Conservation (phyloP, 495 filamentous ascomycete genomes). For the Penicillium paradoxum region DNA sequence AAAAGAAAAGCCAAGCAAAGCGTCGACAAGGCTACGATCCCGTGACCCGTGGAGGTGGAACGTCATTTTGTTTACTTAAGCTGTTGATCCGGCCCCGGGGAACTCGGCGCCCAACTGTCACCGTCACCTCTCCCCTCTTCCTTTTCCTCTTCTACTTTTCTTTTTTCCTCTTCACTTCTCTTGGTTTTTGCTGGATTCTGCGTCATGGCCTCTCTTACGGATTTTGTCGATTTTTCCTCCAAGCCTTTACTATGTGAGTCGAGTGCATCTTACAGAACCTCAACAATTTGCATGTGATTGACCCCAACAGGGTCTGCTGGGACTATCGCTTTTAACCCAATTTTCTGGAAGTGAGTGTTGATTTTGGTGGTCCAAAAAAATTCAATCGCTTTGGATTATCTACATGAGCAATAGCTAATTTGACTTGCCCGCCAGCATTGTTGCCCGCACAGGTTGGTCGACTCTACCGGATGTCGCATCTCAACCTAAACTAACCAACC, state of each 20-base stretch:
- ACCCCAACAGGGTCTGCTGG: constrained; percentile 41
- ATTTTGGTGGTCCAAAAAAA: not conserved
- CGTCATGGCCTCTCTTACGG: constrained; percentile 34
- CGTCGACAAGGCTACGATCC: constrained; percentile 9
- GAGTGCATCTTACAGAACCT: constrained; percentile 5
- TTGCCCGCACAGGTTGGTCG: constrained; percentile 43
- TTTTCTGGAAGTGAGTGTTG: constrained; percentile 53
- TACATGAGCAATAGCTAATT: not conserved
- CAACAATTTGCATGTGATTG: constrained; percentile 35
- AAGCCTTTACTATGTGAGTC: constrained; percentile 40
- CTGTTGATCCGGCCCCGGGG: constrained; percentile 9
- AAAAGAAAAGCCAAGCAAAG: not conserved
- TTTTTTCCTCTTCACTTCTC: constrained; percentile 7
- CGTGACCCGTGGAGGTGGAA: constrained; percentile 14
- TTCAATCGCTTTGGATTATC: not conserved
- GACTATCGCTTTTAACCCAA: constrained; percentile 51
- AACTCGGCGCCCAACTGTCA: not conserved
- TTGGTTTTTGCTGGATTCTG: not conserved
- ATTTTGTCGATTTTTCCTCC: constrained; percentile 45
- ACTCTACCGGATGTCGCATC: constrained; percentile 5
- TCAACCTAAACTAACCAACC: constrained; percentile 15
- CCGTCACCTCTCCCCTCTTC: not conserved
- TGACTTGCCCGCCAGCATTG: constrained; percentile 28
- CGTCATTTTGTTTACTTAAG: constrained; percentile 35
- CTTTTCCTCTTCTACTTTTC: constrained; percentile 9